Base-by-base conservation (phyloP, 2,329 filamentous ascomycete species). In the Colletotrichum limetticola region DNA sequence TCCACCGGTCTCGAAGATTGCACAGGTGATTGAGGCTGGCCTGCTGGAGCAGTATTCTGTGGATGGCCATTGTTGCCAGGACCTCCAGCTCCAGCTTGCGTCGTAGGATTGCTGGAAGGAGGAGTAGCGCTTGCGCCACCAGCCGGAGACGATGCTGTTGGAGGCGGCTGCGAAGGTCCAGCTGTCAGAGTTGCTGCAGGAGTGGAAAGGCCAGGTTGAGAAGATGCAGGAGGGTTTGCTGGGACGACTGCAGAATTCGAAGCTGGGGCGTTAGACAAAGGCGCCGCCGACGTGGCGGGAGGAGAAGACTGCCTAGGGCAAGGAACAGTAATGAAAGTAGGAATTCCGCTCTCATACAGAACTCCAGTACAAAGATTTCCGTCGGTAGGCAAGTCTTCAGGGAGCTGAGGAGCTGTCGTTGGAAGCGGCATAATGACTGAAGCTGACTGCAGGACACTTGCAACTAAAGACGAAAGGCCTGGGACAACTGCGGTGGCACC, bases 331-430 rank as follows among this genome's bases (percentile, higher is more conserved):
- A 72, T n/a, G 12, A 72, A 72, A 5, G 65, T 32, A 16, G 69
- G 69, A 26, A 56, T 63, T 6, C 69, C 58, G 16, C 58, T 63
- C n/a, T 30, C 19, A n/a, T 68, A 22, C 11, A 46, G 32, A 30
- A 72, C 58, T 22, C 68, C 28, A 22, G 65, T 72, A 16, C 69
- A 72, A 11, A 60, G 19, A 5, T 32, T n/a, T 9, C 7, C 19
- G 2, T 37, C 37, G 14, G 11, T 35, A 11, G 12, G 28, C 5
- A 42, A 24, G 26, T 61, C 64, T 11, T 16, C 46, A 12, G 71
- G 71, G 26, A 73, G 32, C 49, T 71, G 71, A 22, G 71, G 66
- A 5, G 60, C 66, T 12, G 32, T 12, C 6, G 42, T 22, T 22
- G 56, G 22, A n/a, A 46, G 4, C 9, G 52, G 11, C 42, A 12